A percentile compares a stretch with the other conserved stretches of the same genome.
These are phyloP conservation scores for Chytriomyces sp. DNA, from an alignment of 192 early-diverging fungal species.

Conservation along the genomic window DNA sequence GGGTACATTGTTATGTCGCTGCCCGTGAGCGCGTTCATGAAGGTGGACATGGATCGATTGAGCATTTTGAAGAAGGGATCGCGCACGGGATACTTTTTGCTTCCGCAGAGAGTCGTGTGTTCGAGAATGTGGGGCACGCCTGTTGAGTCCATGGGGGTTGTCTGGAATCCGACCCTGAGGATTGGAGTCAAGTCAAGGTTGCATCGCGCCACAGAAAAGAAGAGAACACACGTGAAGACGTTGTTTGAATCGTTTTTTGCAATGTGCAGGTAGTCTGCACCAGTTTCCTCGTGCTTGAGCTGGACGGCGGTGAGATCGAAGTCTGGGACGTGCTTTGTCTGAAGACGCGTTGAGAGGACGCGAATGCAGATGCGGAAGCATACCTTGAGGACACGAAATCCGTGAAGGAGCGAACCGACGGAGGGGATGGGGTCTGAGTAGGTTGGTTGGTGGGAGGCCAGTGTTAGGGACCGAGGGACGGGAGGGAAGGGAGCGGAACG, in stretches of 20 bases:
- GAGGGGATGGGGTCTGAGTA: neutral
- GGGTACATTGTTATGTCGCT: conserved; percentile 90
- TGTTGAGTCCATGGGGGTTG: conserved; percentile 76
- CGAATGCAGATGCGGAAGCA: neutral
- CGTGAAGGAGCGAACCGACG: conserved; percentile 14
- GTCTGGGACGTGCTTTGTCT: conserved; percentile 59
- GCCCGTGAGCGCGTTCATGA: conserved; percentile 96
- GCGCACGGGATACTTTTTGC: conserved; percentile 81
- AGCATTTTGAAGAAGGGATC: conserved; percentile 99
- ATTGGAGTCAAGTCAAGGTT: neutral
- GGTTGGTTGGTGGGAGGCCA: neutral
- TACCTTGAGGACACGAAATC: neutral
- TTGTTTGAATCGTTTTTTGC: conserved; percentile 86
- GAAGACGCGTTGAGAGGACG: neutral
- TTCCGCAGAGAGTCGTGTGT: conserved; percentile 93
- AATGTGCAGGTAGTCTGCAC: conserved; percentile 89
- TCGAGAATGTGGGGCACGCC: conserved; percentile 95
- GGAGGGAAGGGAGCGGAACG: neutral
- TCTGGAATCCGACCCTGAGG: conserved; percentile 78
- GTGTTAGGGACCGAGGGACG: too few species aligned
- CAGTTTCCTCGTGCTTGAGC: conserved; percentile 67
- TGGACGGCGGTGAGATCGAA: conserved; percentile 77
- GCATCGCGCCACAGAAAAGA: neutral
- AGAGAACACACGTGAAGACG: conserved; percentile 69
- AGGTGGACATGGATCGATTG: conserved; percentile 90